These are phyloP conservation scores for Hypholoma fasciculare DNA, from an alignment of 768 basidiomycete species.

Conservation along the genomic window DNA sequence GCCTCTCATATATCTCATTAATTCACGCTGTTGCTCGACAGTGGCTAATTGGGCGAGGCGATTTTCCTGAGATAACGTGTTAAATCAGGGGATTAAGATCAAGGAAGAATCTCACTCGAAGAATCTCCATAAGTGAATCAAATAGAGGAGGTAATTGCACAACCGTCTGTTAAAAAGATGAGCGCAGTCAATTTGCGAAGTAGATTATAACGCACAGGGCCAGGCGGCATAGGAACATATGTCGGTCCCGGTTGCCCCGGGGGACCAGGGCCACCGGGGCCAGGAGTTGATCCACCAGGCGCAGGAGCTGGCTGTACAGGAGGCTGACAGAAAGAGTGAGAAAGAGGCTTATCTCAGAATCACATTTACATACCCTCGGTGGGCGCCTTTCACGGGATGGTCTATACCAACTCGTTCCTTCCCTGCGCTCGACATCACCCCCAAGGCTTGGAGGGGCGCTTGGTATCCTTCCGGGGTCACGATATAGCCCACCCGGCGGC, in stretches of 20 bases:
- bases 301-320: not conserved
- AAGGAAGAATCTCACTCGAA: slow-evolving; percentile 47
- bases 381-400: slow-evolving; percentile 1
- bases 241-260: slow-evolving; percentile 22
- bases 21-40: slow-evolving; percentile 75
- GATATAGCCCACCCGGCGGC: not conserved
- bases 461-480: slow-evolving; percentile 14
- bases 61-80: slow-evolving; percentile 58
- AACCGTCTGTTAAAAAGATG: slow-evolving; percentile 42
- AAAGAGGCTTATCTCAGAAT: not conserved
- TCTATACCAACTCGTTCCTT: slow-evolving; percentile 30
- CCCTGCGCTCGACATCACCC: not conserved
- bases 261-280: not conserved
- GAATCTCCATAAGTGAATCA: slow-evolving; percentile 67
- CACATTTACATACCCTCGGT: not conserved
- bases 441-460: slow-evolving; percentile 30
- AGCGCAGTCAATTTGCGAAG: not conserved
- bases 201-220: slow-evolving; percentile 44
- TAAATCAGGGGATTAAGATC: not conserved
- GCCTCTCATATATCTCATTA: slow-evolving; percentile 76
- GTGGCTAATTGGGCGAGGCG: slow-evolving; percentile 72
- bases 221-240: slow-evolving; percentile 49
- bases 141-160: slow-evolving; percentile 64
- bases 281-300: not conserved
- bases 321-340: not conserved